Evolutionary conservation across 306 rosid genomes (phyloP).

Genomic region (Fragaria nilgerrensis): DNA sequence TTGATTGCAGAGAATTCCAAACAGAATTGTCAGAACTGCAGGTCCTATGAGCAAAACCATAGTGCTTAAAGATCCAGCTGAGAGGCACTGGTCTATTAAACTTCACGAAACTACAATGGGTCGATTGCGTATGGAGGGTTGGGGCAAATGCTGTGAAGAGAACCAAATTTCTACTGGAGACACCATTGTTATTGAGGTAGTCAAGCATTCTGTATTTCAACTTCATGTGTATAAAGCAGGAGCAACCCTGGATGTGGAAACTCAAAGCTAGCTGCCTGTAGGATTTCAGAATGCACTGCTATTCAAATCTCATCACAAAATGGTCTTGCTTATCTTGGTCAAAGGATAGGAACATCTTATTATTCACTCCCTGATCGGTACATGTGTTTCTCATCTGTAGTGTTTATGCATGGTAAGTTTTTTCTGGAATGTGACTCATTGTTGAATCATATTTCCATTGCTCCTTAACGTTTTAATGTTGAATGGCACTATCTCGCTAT

Average conservation of each 20-base stretch:
- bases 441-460: not conserved
- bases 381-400: not conserved
- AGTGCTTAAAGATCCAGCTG: too few relatives aligned
- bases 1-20: too few relatives aligned
- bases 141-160: not conserved
- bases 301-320: too few relatives aligned
- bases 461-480: not conserved
- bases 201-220: not conserved
- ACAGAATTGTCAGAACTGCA: too few relatives aligned
- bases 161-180: constrained; percentile 4
- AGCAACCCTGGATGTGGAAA: not conserved
- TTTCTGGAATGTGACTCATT: not conserved
- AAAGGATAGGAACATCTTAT: not conserved
- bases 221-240: not conserved
- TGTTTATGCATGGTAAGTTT: not conserved
- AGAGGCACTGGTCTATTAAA: too few relatives aligned
- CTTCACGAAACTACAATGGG: too few relatives aligned
- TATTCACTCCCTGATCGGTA: not conserved
- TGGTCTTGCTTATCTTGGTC: not conserved
- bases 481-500: not conserved
- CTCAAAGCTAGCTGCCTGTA: not conserved
- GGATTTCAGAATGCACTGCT: not conserved
- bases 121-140: too few relatives aligned
- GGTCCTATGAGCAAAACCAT: too few relatives aligned
- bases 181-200: constrained; percentile 11